These are phyloP conservation scores for Phlegmacium glaucopus DNA, from an alignment of 768 basidiomycete genomes.

Conservation along the genomic window DNA sequence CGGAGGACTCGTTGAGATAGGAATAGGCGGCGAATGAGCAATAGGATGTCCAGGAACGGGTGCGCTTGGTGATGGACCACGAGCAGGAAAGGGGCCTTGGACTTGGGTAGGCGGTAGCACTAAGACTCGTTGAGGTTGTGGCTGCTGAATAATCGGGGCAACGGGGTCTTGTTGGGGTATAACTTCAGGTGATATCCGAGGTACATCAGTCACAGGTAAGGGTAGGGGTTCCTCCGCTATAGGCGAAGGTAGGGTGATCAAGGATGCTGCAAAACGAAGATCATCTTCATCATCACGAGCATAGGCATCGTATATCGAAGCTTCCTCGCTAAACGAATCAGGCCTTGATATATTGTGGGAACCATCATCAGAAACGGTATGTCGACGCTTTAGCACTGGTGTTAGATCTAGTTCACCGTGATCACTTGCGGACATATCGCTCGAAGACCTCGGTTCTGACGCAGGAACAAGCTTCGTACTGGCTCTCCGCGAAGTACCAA, in stretches of 20 bases:
- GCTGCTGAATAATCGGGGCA: conserved; percentile 57
- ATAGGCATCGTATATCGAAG: conserved; percentile 84
- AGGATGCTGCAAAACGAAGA: conserved; percentile 22
- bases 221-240: conserved; percentile 8
- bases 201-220: background rate
- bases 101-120: conserved; percentile 37
- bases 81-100: conserved; percentile 33
- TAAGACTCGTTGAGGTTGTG: conserved; percentile 56
- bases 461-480: conserved; percentile 20
- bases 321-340: conserved; percentile 79
- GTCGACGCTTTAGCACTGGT: conserved; percentile 28
- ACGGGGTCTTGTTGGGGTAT: conserved; percentile 8
- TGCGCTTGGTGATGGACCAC: conserved; percentile 59
- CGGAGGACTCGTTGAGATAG: conserved; percentile 27
- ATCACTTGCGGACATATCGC: conserved; percentile 70
- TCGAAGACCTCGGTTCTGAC: conserved; percentile 55
- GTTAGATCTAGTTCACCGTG: conserved; percentile 52
- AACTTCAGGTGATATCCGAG: conserved; percentile 8
- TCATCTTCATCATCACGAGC: conserved; percentile 55
- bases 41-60: conserved; percentile 18
- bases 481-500: conserved; percentile 48
- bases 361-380: conserved; percentile 48
- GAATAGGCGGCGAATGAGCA: conserved; percentile 27
- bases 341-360: conserved; percentile 39
- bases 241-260: conserved; percentile 7